Conservation (phyloP, 2,329 filamentous ascomycete species). For the Plenodomus lindquistii region DNA sequence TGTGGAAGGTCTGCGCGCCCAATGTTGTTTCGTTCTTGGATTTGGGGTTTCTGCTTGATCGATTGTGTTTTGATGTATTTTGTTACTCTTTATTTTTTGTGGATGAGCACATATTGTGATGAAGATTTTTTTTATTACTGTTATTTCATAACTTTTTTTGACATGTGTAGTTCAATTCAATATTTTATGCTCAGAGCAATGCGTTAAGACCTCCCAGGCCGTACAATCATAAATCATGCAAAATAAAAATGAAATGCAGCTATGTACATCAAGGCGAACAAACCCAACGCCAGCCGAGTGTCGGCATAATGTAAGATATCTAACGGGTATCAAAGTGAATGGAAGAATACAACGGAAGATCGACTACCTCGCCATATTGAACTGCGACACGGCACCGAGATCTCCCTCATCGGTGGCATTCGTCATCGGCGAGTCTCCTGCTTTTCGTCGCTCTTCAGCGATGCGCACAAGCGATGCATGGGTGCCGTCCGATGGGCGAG, state of each 20-base stretch:
- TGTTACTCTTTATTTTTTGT: no score
- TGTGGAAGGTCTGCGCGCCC: no score
- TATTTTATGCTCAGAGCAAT: no score
- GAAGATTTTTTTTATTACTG: no score
- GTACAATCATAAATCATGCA: neutral
- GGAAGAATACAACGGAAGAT: constrained; percentile 6
- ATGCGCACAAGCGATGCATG: constrained; percentile 32
- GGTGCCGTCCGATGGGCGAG: constrained; percentile 37
- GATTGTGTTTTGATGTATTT: no score
- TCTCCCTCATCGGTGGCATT: constrained; percentile 7
- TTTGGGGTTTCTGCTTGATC: no score
- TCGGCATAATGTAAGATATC: neutral
- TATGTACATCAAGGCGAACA: neutral
- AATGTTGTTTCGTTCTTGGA: no score
- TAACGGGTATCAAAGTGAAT: constrained; percentile 22
- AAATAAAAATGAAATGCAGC: neutral
- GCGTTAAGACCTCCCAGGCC: neutral
- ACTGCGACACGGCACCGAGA: constrained; percentile 5
- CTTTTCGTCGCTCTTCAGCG: constrained; percentile 31
- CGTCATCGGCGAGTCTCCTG: constrained; percentile 23
- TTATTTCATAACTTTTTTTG: no score
- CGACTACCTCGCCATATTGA: constrained; percentile 4
- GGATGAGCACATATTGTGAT: no score
- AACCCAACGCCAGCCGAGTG: neutral
- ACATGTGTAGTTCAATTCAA: no score